Evolutionary conservation across 1,139 yeast species (phyloP), one percentile per base, ranked within the genome.

Genomic region (Arxiozyma telluris): DNA sequence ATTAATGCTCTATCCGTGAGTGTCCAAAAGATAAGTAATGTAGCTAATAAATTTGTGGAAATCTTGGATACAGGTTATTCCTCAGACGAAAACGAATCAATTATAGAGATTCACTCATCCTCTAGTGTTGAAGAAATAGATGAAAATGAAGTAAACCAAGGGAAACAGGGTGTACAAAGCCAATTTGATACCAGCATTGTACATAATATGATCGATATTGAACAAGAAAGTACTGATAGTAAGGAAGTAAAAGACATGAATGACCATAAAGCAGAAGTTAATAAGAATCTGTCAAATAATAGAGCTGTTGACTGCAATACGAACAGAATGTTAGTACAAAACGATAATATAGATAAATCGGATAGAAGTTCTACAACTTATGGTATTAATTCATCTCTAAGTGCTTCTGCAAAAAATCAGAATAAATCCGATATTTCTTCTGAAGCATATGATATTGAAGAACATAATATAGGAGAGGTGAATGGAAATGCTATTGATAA

Each of bases 21-120:
- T 8, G 49, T 61, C 18, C 56, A 53, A 43, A 53, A 54, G 21
- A 57, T 61, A 2, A 55, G 57, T 25, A 50, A 49, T 44, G 54
- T 53, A 8, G 61, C 61, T 20, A 53, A 55, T 27, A 47, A 49
- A 34, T 61, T 61, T 49, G 59, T 56, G 1, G 53, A 54, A 23
- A 49, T 51, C 22, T 43, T 61, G 8, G 63, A 60, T 43, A 27
- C 12, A 21, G 44, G n/a, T 9, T 30, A 49, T 9, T 34, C 51
- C 3, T 27, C 46, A 20, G 47, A 44, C 15, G 47, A 38, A 23
- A 30, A 30, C 17, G 47, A 22, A 25, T 27, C 49, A 3, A 27
- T 30, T 17, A 45, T 18, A 7, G 46, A 41, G 17, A 30, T 34
- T 42, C 21, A 44, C 2, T 17, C 22, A 22, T 22, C 25, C 7